Percentiles rank a stretch among this genome's conserved stretches.
Evolutionary conservation across 2,329 filamentous ascomycete genomes (phyloP).

Genomic region (Fusarium poae): DNA sequence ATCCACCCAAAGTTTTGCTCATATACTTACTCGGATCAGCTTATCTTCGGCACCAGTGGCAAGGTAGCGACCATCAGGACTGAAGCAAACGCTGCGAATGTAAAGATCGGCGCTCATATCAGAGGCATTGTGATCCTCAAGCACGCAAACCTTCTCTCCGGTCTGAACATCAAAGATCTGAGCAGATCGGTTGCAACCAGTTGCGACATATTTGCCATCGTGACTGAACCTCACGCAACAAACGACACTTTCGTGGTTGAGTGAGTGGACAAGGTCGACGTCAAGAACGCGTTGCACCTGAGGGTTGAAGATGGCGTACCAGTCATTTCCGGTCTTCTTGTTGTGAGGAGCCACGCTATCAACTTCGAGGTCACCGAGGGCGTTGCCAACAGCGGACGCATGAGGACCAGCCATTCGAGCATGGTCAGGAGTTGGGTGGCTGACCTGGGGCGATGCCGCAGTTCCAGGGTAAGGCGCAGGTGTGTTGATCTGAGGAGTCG

Average conservation of each 20-base stretch:
- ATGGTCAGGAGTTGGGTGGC: conserved; percentile 83
- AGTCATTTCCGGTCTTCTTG: conserved; percentile 91
- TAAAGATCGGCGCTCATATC: conserved; percentile 93
- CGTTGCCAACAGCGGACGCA: conserved; percentile 66
- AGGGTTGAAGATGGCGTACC: conserved; percentile 98
- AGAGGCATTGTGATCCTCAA: conserved; percentile 85
- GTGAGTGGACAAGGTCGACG: conserved; percentile 92
- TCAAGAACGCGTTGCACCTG: conserved; percentile 89
- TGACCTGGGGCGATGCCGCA: conserved; percentile 85
- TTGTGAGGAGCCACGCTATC: conserved; percentile 86
- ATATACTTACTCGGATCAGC: conserved; percentile 82
- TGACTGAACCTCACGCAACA: conserved; percentile 98
- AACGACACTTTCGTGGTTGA: conserved; percentile 94
- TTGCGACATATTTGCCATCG: conserved; percentile 95
- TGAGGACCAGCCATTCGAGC: conserved; percentile 65
- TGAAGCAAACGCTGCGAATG: conserved; percentile 98
- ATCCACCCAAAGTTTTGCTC: not conserved
- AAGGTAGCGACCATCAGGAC: conserved; percentile 91
- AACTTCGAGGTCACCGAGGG: conserved; percentile 86
- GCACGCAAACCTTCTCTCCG: conserved; percentile 87
- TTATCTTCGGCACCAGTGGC: conserved; percentile 98
- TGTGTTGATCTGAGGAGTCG: conserved; percentile 92
- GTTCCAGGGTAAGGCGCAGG: conserved; percentile 87
- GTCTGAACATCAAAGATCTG: conserved; percentile 96
- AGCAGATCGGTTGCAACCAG: conserved; percentile 98